Conservation (phyloP, 2,329 filamentous ascomycete species). For the Aspergillus fijiensis region DNA sequence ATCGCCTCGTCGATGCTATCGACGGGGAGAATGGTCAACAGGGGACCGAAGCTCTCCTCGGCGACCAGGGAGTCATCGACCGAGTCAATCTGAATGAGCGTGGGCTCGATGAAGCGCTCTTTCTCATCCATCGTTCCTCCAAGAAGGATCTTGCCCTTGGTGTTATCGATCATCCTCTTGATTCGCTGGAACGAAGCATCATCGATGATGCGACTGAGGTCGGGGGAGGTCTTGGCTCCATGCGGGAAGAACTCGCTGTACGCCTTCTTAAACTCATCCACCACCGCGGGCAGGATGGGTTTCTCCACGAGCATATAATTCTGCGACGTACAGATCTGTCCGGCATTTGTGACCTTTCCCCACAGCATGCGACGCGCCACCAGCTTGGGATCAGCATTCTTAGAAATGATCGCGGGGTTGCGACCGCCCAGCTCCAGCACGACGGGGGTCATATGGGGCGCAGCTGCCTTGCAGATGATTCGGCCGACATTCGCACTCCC, state of each 20-base stretch:
- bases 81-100: constrained; percentile 79
- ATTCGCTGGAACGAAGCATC: constrained; percentile 74
- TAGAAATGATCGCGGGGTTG: constrained; percentile 90
- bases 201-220: constrained; percentile 81
- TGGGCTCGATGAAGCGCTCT: constrained; percentile 84
- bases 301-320: constrained; percentile 88
- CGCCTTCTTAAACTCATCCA: constrained; percentile 70
- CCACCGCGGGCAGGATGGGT: constrained; percentile 67
- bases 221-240: constrained; percentile 73
- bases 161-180: constrained; percentile 86
- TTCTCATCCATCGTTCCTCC: constrained; percentile 80
- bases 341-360: constrained; percentile 83
- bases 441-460: constrained; percentile 82
- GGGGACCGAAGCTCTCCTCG: constrained; percentile 90
- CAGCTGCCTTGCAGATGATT: constrained; percentile 86
- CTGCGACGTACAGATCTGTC: constrained; percentile 88
- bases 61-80: constrained; percentile 73
- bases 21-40: constrained; percentile 78
- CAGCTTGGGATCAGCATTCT: constrained; percentile 73
- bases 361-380: constrained; percentile 83
- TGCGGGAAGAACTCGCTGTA: constrained; percentile 79
- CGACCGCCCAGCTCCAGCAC: constrained; percentile 85
- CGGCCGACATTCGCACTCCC: constrained; percentile 76
- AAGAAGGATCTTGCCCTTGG: constrained; percentile 78
- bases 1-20: constrained; percentile 84